phyloP scores from a whole-genome alignment of 179 eudicot species.

The Sideroxylon spinosum region DNA sequence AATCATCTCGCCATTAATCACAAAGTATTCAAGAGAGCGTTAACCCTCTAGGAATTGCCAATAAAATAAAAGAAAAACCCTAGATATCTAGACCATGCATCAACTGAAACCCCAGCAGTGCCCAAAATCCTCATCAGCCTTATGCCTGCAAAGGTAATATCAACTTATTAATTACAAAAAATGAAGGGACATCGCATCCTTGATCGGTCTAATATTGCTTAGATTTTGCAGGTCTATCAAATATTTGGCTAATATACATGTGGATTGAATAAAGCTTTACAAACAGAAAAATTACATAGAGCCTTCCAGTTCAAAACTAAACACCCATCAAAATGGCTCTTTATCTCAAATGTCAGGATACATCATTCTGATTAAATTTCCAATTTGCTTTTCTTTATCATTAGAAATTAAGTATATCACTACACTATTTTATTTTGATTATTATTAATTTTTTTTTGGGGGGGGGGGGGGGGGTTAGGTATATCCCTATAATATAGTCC shows the following conservation, averaged over 20 bases:
- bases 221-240: conserved; percentile 1
- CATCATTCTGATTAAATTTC: too few species aligned
- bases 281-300: background rate
- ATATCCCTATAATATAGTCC: too few species aligned
- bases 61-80: conserved; percentile 13
- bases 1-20: background rate
- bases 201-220: background rate
- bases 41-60: background rate
- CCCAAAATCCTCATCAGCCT: conserved; percentile 1
- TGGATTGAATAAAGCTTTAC: background rate
- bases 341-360: too few species aligned
- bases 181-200: background rate
- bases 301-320: background rate
- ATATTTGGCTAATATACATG: background rate
- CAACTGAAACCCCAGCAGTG: conserved; percentile 1
- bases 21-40: background rate
- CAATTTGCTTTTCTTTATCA: too few species aligned
- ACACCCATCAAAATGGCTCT: background rate
- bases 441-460: too few species aligned
- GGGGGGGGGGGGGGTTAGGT: too few species aligned
- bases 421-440: too few species aligned
- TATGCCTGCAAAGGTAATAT: conserved; percentile 13
- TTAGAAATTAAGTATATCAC: too few species aligned
- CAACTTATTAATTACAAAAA: background rate
- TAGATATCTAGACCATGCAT: conserved; percentile 5